A percentile compares a stretch with the other conserved stretches of the same genome.
Evolutionary conservation across 2,329 filamentous ascomycete genomes (phyloP).

Genomic region (Aspergillus latus): DNA sequence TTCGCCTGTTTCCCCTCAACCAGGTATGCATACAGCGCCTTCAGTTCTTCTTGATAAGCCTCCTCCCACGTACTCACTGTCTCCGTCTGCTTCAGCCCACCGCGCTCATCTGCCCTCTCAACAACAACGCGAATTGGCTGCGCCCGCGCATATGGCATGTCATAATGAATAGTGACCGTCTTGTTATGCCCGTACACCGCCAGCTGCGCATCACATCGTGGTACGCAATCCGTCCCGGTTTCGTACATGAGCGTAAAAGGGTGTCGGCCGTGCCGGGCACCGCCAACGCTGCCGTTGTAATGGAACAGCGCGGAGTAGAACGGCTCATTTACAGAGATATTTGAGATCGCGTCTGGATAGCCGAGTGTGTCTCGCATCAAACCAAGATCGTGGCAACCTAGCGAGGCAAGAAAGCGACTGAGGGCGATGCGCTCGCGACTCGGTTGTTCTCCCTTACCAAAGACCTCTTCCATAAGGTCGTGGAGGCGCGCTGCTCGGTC

Average conservation of each 20-base stretch:
- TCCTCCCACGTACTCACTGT: constrained; percentile 38
- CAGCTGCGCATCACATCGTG: constrained; percentile 40
- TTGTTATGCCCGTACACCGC: constrained; percentile 55
- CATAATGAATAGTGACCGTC: constrained; percentile 55
- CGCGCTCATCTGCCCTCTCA: constrained; percentile 31
- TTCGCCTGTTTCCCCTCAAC: constrained; percentile 30
- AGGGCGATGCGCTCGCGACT: constrained; percentile 31
- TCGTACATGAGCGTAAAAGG: constrained; percentile 59
- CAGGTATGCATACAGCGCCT: constrained; percentile 38
- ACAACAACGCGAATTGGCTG: constrained; percentile 51
- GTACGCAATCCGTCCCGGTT: constrained; percentile 55
- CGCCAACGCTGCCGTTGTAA: constrained; percentile 27
- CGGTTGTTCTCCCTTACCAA: constrained; percentile 28
- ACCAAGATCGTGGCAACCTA: constrained; percentile 57
- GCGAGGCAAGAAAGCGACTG: constrained; percentile 48
- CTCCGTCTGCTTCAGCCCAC: constrained; percentile 30
- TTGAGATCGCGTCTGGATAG: constrained; percentile 48
- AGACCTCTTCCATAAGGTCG: constrained; percentile 29
- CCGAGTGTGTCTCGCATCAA: constrained; percentile 57
- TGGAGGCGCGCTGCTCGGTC: constrained; percentile 14
- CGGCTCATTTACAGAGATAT: constrained; percentile 45
- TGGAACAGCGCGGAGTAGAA: constrained; percentile 43
- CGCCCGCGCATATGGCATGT: constrained; percentile 60
- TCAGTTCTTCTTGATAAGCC: constrained; percentile 38
- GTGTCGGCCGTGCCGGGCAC: constrained; percentile 18